These are phyloP conservation scores for Cutaneotrichosporon dermatis DNA, from an alignment of 1,284 basidiomycete genomes.

Conservation along the genomic window DNA sequence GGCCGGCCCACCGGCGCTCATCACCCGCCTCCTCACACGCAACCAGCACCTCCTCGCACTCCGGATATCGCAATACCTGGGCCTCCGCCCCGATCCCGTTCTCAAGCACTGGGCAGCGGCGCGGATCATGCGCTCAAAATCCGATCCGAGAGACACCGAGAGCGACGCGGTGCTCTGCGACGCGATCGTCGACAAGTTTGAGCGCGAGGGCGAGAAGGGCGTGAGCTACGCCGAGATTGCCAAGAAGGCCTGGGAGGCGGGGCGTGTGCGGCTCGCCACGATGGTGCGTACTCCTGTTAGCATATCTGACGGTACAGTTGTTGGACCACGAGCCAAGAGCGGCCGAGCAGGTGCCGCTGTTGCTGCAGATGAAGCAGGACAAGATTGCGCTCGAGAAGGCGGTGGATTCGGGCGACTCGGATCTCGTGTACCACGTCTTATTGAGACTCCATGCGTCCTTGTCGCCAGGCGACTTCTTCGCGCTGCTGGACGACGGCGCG, in stretches of 20 bases:
- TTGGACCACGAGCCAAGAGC: constrained; percentile 84
- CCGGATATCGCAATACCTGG: constrained; percentile 80
- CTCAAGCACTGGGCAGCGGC: constrained; percentile 94
- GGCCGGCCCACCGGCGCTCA: constrained; percentile 69
- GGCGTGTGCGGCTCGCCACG: constrained; percentile 77
- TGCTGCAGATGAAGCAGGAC: constrained; percentile 93
- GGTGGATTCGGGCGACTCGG: constrained; percentile 90
- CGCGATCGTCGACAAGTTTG: constrained; percentile 83
- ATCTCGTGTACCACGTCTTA: constrained; percentile 88
- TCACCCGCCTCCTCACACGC: constrained; percentile 76
- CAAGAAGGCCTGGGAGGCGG: constrained; percentile 86
- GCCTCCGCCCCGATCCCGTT: constrained; percentile 77
- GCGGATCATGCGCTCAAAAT: constrained; percentile 72
- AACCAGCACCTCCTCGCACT: constrained; percentile 88
- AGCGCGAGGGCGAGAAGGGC: constrained; percentile 51
- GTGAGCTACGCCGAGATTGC: constrained; percentile 96
- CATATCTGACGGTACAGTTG: constrained; percentile 55
- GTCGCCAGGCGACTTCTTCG: constrained; percentile 88
- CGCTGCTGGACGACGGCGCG: constrained; percentile 77
- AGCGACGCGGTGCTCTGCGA: constrained; percentile 74
- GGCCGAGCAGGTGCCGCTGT: constrained; percentile 86
- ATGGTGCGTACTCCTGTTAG: constrained; percentile 62
- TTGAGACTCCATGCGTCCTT: constrained; percentile 77
- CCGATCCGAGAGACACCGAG: constrained; percentile 50
- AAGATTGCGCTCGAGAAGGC: constrained; percentile 82